Evolutionary conservation across 345 rosid species (phyloP).

Genomic region (Noccaea bulbosa): DNA sequence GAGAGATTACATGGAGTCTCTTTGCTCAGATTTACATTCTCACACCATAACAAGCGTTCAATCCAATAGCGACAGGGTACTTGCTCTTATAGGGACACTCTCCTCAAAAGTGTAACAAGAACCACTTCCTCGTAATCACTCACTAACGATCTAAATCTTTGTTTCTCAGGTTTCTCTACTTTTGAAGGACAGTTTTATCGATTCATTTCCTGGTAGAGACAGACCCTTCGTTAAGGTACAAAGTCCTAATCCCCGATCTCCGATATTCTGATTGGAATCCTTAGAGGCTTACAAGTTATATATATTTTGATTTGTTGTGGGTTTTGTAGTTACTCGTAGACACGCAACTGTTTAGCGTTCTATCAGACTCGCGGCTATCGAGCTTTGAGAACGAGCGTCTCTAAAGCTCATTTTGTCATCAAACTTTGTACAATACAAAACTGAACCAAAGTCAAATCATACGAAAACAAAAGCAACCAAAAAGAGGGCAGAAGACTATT

Average conservation of each 20-base stretch:
- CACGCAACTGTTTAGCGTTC: slow-evolving; percentile 76
- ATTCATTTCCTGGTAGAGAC: slow-evolving; percentile 82
- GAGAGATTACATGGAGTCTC: slow-evolving; percentile 81
- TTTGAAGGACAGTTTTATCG: slow-evolving; percentile 90
- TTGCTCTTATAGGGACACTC: slow-evolving; percentile 17
- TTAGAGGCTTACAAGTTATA: slow-evolving; percentile 4
- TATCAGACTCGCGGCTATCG: slow-evolving; percentile 71
- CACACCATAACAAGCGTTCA: slow-evolving; percentile 95
- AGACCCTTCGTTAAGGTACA: slow-evolving; percentile 78
- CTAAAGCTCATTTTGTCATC: slow-evolving; percentile 40
- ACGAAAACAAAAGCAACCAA: neutral
- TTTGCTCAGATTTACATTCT: slow-evolving; percentile 79
- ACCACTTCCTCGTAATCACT: neutral
- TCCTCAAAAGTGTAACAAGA: slow-evolving; percentile 12
- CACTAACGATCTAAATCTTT: neutral
- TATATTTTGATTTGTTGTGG: neutral
- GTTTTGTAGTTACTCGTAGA: slow-evolving; percentile 73
- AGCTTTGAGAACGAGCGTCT: slow-evolving; percentile 64
- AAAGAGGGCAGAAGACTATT: neutral
- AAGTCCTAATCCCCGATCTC: neutral
- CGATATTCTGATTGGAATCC: slow-evolving; percentile 10
- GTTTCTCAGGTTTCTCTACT: slow-evolving; percentile 83
- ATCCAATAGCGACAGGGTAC: slow-evolving; percentile 87
- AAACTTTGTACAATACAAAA: slow-evolving; percentile 37
- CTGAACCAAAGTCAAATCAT: slow-evolving; percentile 27